Evolutionary conservation across 805 yeast species (phyloP), one percentile per base, ranked within the genome.

Genomic region (Ogataea pini): DNA sequence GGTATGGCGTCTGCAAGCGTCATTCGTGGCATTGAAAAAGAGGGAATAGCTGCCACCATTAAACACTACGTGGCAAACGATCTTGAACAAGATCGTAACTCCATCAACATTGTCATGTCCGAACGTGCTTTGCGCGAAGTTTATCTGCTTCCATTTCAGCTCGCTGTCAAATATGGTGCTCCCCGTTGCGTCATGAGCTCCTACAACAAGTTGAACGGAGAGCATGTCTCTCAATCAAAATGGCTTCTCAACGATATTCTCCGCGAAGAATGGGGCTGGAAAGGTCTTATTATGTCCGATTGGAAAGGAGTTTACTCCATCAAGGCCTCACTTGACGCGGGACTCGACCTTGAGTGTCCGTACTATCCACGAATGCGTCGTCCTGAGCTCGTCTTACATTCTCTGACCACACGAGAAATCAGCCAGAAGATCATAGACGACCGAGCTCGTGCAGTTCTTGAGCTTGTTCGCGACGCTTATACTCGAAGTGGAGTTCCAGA

Each of bases 321-420:
- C 33, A 71, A 69, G 42, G 74, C 71, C 33, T 59, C 83, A 16
- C 60, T 82, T 41, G 73, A 74, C 38, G 78, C 79, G 31, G 86
- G 87, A 7, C 64, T 83, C 46, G 84, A 81, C 60, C 67, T 83
- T 55, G 87, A 83, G 63, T 81, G 82, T 84, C 89, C 89, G 1
- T 87, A 87, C 31, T 79, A 81, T 16, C 67, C 82, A 7, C 60
- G 74, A 36, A 73, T 70, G 59, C 68, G 83, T 66, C 65, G 74
- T 52, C 64, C 64, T 1, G 64, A 63, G 22, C 63, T 71, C 12
- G 64, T 79, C 16, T 50, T 68, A 3, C 80, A 75, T 56, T 72
- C 74, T 38, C 69, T 80, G n/a, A 54, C 51, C 45, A 61, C 70
- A 44, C 70, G 71, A 52, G 80, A 76, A 51, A 62, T 79, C 39